Evolutionary conservation across 352 stramenopile genomes (phyloP), one percentile per base, ranked within the genome.

Genomic region (Pythium guiyangense): DNA sequence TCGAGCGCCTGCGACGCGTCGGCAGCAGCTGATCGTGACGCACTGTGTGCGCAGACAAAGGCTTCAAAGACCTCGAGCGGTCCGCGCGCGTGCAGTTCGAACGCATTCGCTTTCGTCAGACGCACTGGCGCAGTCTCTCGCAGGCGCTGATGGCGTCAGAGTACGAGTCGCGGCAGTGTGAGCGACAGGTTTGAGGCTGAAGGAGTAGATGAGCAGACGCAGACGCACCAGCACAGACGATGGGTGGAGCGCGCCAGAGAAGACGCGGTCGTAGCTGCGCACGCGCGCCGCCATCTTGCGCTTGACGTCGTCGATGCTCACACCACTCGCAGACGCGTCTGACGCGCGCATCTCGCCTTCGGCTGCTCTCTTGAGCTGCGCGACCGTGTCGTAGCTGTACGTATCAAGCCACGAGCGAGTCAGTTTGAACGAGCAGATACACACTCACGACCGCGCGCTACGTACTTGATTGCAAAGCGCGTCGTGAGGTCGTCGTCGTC

Each of bases 211-310:
- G 14, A n/a, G 3, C 20, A 43, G 2, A 1, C 2, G 42, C n/a
- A 53, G 39, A 40, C 64, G 27, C 66, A 79, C 74, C 63, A 83
- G 35, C 14, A 85, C 67, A 9, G 73, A 77, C 51, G 71, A 50
- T 12, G 74, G 70, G 14, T 63, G 61, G 11, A 85, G 45, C 15
- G 59, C 6, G 0, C 74, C 74, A 6, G 62, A 67, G 54, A 83
- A 85, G 10, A 61, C 64, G 18, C 48, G 73, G n/a, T 48, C 49
- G 40, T 75, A 81, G 4, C 63, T 67, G 40, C 62, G 54, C 4
- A 83, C 64, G 26, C 74, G 57, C 11, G 74, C 61, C 10, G 63
- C 65, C 74, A 85, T 83, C 46, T 85, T 85, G 22, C 44, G 54
- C 29, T 72, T 77, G 26, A 83, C 53, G 6, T 73, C 39, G 25